Conservation (phyloP, 129 eudicot genomes). For the Calendula officinalis region DNA sequence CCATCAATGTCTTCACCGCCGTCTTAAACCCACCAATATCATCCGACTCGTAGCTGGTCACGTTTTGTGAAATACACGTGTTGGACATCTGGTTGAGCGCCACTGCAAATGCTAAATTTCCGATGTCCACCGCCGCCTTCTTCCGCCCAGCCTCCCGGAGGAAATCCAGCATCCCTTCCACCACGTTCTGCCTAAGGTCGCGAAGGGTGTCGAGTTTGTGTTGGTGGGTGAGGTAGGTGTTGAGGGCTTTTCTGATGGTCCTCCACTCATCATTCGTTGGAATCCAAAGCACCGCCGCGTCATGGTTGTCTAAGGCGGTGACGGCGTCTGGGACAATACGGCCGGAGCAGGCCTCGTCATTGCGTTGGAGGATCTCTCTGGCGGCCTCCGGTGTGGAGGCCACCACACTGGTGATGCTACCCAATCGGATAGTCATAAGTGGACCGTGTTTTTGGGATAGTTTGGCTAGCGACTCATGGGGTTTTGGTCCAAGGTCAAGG, state of each 20-base stretch:
- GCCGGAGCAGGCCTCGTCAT: slow-evolving; percentile 50
- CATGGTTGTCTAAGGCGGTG: slow-evolving; percentile 26
- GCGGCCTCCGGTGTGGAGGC: slow-evolving; percentile 59
- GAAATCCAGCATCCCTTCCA: slow-evolving; percentile 34
- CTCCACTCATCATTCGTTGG: slow-evolving; percentile 43
- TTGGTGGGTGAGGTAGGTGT: slow-evolving; percentile 32
- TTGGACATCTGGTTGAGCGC: slow-evolving; percentile 53
- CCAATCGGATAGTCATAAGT: slow-evolving; percentile 59
- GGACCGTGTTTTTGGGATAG: slow-evolving; percentile 46
- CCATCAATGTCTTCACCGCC: slow-evolving; percentile 39
- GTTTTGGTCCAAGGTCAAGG: slow-evolving; percentile 38
- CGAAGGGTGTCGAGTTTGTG: slow-evolving; percentile 43
- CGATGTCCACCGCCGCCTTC: slow-evolving; percentile 35
- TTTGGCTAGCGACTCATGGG: slow-evolving; percentile 41
- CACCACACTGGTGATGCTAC: slow-evolving; percentile 43
- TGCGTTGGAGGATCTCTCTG: slow-evolving; percentile 48
- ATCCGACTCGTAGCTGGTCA: slow-evolving; percentile 34
- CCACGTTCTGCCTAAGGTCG: slow-evolving; percentile 32
- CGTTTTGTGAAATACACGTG: slow-evolving; percentile 42
- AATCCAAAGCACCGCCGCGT: slow-evolving; percentile 46
- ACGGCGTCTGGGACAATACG: slow-evolving; percentile 44
- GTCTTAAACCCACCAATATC: slow-evolving; percentile 34
- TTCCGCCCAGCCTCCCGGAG: slow-evolving; percentile 19
- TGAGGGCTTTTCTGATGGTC: slow-evolving; percentile 42
- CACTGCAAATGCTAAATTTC: slow-evolving; percentile 41